Evolutionary conservation across 306 rosid genomes (phyloP).

Genomic region (Citrullus colocynthis): DNA sequence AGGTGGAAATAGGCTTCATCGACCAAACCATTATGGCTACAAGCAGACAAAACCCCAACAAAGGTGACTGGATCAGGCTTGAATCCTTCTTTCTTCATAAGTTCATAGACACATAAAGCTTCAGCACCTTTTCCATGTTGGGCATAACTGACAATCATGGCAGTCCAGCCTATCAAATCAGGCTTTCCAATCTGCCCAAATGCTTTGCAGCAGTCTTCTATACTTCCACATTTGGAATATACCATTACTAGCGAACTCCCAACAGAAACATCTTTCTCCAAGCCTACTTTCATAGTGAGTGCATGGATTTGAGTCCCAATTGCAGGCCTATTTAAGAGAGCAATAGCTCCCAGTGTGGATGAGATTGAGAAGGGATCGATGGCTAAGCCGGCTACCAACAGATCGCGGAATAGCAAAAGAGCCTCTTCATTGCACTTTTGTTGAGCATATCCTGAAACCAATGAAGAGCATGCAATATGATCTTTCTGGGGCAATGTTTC

Average conservation of each 20-base stretch:
- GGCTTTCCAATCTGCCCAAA: constrained; percentile 49
- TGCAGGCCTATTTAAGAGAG: constrained; percentile 27
- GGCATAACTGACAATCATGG: constrained; percentile 66
- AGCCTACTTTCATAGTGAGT: constrained; percentile 29
- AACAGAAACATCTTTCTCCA: constrained; percentile 38
- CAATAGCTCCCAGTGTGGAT: constrained; percentile 39
- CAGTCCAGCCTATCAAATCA: constrained; percentile 62
- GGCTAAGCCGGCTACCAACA: constrained; percentile 24
- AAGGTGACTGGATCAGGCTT: constrained; percentile 66
- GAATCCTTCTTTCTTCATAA: constrained; percentile 50
- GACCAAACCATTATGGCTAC: constrained; percentile 58
- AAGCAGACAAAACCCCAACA: constrained; percentile 62
- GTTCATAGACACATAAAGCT: constrained; percentile 53
- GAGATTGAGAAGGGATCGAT: constrained; percentile 45
- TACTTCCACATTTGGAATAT: constrained; percentile 68
- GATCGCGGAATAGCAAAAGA: constrained; percentile 30
- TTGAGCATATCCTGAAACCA: constrained; percentile 68
- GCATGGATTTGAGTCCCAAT: constrained; percentile 60
- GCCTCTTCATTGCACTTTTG: constrained; percentile 41
- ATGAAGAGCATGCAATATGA: constrained; percentile 43
- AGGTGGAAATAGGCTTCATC: constrained; percentile 62
- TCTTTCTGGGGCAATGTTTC: constrained; percentile 47
- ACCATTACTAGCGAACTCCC: constrained; percentile 62
- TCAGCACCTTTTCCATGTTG: constrained; percentile 62
- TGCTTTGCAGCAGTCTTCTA: constrained; percentile 53